Evolutionary conservation across 441 rosid species (phyloP).

Genomic region (Pelargonium citronellum): DNA sequence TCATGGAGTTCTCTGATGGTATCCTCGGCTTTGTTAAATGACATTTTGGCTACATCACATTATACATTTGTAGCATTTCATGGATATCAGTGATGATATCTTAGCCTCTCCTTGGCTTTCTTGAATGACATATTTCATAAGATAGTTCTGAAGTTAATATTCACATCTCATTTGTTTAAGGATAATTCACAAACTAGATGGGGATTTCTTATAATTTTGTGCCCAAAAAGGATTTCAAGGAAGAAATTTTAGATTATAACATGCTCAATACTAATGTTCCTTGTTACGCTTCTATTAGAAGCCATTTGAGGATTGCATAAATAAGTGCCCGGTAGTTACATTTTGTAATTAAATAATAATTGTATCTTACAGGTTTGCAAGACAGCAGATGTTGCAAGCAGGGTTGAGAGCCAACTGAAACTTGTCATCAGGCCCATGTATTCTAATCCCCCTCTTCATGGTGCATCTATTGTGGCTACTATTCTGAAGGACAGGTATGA

Average conservation of each 20-base stretch:
- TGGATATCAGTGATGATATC: too few relatives aligned
- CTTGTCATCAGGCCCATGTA: constrained; percentile 76
- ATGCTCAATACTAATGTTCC: background rate
- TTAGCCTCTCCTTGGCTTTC: background rate
- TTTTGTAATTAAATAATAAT: constrained; percentile 2
- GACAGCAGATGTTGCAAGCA: constrained; percentile 58
- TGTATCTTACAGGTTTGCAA: constrained; percentile 51
- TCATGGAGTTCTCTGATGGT: background rate
- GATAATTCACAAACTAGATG: background rate
- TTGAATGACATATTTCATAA: background rate
- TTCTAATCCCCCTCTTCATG: constrained; percentile 68
- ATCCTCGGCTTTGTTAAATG: too few relatives aligned
- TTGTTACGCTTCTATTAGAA: background rate
- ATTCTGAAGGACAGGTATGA: constrained; percentile 53
- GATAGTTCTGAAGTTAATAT: background rate
- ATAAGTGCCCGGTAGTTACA: background rate
- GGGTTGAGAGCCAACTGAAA: constrained; percentile 69
- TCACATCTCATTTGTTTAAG: background rate
- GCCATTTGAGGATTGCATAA: constrained; percentile 2
- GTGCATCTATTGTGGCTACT: constrained; percentile 66
- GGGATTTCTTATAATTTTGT: background rate
- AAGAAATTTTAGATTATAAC: background rate
- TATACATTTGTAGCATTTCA: too few relatives aligned
- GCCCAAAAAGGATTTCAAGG: background rate
- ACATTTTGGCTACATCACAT: too few relatives aligned